Evolutionary conservation across 2,329 filamentous ascomycete species (phyloP).

Genomic region (Herpotrichia juniperi): DNA sequence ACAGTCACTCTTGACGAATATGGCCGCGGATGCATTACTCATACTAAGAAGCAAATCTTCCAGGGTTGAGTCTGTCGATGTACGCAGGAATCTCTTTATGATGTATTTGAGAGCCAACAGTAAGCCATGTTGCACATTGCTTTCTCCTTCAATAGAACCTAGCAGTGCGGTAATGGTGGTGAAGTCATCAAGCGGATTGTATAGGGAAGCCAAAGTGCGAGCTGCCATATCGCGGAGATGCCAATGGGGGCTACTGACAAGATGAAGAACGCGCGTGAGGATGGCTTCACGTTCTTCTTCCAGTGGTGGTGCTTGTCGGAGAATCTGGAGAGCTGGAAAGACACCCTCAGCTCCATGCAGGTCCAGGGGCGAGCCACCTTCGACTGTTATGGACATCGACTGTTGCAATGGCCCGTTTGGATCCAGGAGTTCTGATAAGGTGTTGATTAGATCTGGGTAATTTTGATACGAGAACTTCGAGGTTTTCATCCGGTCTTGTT

Average conservation of each 20-base stretch:
- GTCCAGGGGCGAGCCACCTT: slow-evolving; percentile 35
- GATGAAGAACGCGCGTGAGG: slow-evolving; percentile 62
- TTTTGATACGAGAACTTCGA: slow-evolving; percentile 72
- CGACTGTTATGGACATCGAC: slow-evolving; percentile 25
- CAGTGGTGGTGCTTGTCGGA: slow-evolving; percentile 73
- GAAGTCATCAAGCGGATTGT: slow-evolving; percentile 27
- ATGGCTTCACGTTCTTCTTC: slow-evolving; percentile 61
- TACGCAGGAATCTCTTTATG: slow-evolving; percentile 27
- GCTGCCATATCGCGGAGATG: slow-evolving; percentile 83
- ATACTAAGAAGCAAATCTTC: slow-evolving; percentile 27
- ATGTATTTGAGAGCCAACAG: slow-evolving; percentile 41
- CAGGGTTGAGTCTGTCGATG: slow-evolving; percentile 11
- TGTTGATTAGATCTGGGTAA: slow-evolving; percentile 68
- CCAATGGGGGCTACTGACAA: slow-evolving; percentile 75
- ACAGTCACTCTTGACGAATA: slow-evolving; percentile 31
- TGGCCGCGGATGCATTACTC: slow-evolving; percentile 11
- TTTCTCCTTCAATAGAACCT: slow-evolving; percentile 10
- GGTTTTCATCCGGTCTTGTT: slow-evolving; percentile 45
- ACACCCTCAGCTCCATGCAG: slow-evolving; percentile 66
- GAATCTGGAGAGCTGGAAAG: slow-evolving; percentile 82
- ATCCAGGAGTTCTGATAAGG: slow-evolving; percentile 67
- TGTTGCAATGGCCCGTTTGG: slow-evolving; percentile 32
- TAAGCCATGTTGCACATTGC: slow-evolving; percentile 39
- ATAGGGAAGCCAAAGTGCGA: slow-evolving; percentile 62
- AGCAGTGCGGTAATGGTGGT: slow-evolving; percentile 28